Base-by-base conservation (phyloP, 2,329 filamentous ascomycete genomes). In the Zymoseptoria passerinii region DNA sequence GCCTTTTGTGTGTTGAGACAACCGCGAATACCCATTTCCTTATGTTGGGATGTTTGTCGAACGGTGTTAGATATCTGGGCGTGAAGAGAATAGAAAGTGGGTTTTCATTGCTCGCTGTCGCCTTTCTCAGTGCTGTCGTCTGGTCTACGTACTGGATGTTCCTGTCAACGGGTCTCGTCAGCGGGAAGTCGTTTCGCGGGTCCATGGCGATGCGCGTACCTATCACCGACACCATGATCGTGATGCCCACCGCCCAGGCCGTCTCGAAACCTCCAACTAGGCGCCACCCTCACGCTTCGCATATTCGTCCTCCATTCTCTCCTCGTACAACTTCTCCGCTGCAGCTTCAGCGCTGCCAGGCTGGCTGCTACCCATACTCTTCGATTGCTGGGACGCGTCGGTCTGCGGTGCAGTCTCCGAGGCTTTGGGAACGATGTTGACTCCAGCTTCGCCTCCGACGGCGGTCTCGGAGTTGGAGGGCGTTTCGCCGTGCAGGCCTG, bases 251-350 rank as follows among this genome's bases (percentile, higher is more conserved):
- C 23, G 23, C 23, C 23, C 23, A 3, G 23, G 35, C 35, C 13
- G 10, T 40, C 35, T 4, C 6, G 6, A 16, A 16, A 4, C 35
- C 4, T 40, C 35, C 2, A n/a, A 2, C 57, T 56, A 76, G 49
- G 74, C 74, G 50, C 74, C 74, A 8, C 75, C 74, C 63, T 76
- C 74, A 28, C 73, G 66, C 71, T 76, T 76, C 1, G 74, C 75
- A 65, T 76, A 77, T 61, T 76, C 75, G 1, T 75, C 74, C 64
- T 76, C 73, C 61, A 77, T 76, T 20, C 66, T 68, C 65, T 76
- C 72, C 59, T 72, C 71, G 61, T 74, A 76, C 56, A 71, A 50
- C 63, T 68, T 72, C 58, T 73, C 73, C 2, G 67, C 68, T 20
- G 68, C 67, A 8, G 61, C 66, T 52, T 73, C 70, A 1, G 72